phyloP scores from a whole-genome alignment of 257 asterid species.

The Galeopsis tetrahit region DNA sequence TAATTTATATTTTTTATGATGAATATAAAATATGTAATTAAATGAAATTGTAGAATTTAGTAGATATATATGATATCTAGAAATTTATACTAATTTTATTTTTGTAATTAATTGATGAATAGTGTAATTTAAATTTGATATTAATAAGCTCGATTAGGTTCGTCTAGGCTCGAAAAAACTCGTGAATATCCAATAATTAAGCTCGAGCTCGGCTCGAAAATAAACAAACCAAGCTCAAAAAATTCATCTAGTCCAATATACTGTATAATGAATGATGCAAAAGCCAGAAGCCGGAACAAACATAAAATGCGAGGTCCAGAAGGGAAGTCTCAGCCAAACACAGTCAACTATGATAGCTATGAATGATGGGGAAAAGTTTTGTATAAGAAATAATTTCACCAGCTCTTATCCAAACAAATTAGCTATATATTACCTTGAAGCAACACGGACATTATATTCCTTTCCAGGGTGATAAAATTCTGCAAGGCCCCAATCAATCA shows the following conservation, averaged over 20 bases:
- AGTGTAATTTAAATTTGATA: too few relatives aligned
- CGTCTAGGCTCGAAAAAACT: too few relatives aligned
- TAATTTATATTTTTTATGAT: too few relatives aligned
- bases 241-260: background rate
- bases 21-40: too few relatives aligned
- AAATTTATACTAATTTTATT: too few relatives aligned
- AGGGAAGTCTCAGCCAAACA: background rate
- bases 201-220: too few relatives aligned
- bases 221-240: too few relatives aligned
- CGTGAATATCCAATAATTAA: too few relatives aligned
- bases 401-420: background rate
- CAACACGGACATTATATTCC: constrained; percentile 58
- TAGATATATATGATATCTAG: too few relatives aligned
- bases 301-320: background rate
- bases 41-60: too few relatives aligned
- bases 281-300: background rate
- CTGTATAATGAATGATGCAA: background rate
- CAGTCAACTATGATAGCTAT: background rate
- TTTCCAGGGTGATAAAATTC: constrained; percentile 59
- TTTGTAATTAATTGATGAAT: too few relatives aligned
- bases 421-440: constrained; percentile 43
- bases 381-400: background rate
- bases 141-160: too few relatives aligned
- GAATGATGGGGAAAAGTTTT: background rate
- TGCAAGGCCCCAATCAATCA: constrained; percentile 62